Conservation (phyloP, 1,284 basidiomycete genomes). For the Anthracocystis setariae region DNA sequence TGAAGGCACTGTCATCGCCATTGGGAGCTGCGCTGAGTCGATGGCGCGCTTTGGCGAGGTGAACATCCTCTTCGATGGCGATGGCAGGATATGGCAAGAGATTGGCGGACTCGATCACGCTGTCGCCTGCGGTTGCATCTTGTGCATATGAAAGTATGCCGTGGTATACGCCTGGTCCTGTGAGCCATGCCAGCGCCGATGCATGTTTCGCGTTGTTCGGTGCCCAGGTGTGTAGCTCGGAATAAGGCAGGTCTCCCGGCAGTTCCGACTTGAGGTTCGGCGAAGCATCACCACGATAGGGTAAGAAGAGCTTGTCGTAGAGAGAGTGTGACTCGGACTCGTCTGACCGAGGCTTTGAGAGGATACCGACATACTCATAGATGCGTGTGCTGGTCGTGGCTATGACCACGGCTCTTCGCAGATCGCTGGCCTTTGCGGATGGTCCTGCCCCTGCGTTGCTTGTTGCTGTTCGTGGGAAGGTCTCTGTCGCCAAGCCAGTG, state of each 20-base stretch:
- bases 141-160: slow-evolving; percentile 65
- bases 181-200: slow-evolving; percentile 48
- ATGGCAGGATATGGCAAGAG: slow-evolving; percentile 66
- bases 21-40: slow-evolving; percentile 28
- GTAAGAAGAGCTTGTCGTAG: slow-evolving; percentile 60
- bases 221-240: slow-evolving; percentile 69
- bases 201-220: slow-evolving; percentile 9
- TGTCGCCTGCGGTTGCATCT: slow-evolving; percentile 71
- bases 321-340: slow-evolving; percentile 72
- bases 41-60: slow-evolving; percentile 14
- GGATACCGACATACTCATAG: slow-evolving; percentile 85
- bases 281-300: slow-evolving; percentile 53
- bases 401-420: slow-evolving; percentile 72
- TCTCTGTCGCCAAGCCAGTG: slow-evolving; percentile 52
- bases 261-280: slow-evolving; percentile 65
- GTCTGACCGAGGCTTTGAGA: slow-evolving; percentile 71
- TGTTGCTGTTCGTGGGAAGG: slow-evolving; percentile 24
- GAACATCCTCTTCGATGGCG: slow-evolving; percentile 29
- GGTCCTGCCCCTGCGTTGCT: background rate
- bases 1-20: slow-evolving; percentile 21
- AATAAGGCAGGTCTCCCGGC: slow-evolving; percentile 60
- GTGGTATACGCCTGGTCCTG: slow-evolving; percentile 61
- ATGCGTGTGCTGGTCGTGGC: slow-evolving; percentile 87
- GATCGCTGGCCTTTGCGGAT: slow-evolving; percentile 8
- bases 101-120: slow-evolving; percentile 78